Evolutionary conservation across 2,329 filamentous ascomycete genomes (phyloP), one percentile per base, ranked within the genome.

Genomic region (Fusarium sp.): DNA sequence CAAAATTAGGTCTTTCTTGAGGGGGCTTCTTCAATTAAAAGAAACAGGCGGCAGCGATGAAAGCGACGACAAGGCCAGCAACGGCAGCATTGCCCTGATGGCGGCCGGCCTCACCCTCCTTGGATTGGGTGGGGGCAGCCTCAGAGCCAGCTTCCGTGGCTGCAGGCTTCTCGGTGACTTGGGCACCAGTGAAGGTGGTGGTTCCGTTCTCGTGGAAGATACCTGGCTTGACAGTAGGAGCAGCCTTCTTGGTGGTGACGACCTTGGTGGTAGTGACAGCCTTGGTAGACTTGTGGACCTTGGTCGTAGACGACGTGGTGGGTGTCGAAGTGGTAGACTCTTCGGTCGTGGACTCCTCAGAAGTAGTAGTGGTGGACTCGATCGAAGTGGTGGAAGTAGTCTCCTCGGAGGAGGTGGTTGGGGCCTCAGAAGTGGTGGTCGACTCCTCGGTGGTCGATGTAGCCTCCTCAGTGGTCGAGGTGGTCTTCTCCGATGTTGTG

Each of bases 121-220:
- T 81, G 57, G 83, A 80, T 20, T 82, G 80, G 14, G 79, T 79
- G 14, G 84, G 77, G 11, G 80, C 72, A 13, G 80, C 72, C 76
- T 80, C 78, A 25, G 81, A 76, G 14, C 77, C 78, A 16, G 67
- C 68, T 60, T 79, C 67, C 50, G 79, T 73, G 20, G 78, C 68
- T 10, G 78, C 74, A 14, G 79, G 72, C 25, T 71, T 69, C 35
- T 66, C 68, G 11, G 66, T 60, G 54, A 63, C 32, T 35, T 63
- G 30, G 14, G 58, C 25, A 25, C 39, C 32, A 10, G 70, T 74
- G 16, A 76, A 57, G 16, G 79, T 77, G 14, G 78, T 73, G 20
- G 83, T 87, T 71, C 78, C 79, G 66, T 88, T 88, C 82, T 90
- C 87, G 66, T 87, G 87, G 84, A 90, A 91, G 75, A 91, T 84